phyloP scores from a whole-genome alignment of 768 basidiomycete genomes.

The Termitomyces sp. region DNA sequence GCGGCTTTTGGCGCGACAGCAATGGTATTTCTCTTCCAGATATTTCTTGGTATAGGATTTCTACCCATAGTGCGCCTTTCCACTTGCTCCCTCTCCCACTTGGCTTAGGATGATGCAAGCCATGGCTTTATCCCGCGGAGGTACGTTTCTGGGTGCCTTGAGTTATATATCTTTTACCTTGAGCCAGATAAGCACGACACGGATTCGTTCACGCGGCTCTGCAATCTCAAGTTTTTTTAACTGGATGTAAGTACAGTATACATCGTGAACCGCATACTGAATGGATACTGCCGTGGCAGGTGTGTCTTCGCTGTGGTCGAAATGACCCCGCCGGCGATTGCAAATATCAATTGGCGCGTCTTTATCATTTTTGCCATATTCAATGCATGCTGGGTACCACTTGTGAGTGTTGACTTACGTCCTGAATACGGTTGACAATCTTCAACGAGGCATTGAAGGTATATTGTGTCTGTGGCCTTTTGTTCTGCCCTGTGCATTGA shows the following conservation, averaged over 20 bases:
- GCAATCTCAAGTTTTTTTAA: conserved; percentile 29
- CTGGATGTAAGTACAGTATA: conserved; percentile 21
- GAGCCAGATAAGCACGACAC: conserved; percentile 29
- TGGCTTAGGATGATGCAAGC: conserved; percentile 5
- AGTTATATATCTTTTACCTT: neutral
- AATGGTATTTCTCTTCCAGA: conserved; percentile 36
- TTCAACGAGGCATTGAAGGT: neutral
- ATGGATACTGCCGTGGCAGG: conserved; percentile 7
- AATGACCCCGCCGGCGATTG: conserved; percentile 37
- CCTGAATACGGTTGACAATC: neutral
- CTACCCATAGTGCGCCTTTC: conserved; percentile 27
- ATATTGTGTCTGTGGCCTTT: conserved; percentile 10
- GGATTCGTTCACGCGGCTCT: conserved; percentile 29
- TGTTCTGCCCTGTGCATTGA: neutral
- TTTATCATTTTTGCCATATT: conserved; percentile 42
- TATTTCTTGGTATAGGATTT: conserved; percentile 34
- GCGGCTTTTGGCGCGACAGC: conserved; percentile 32
- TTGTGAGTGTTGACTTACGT: conserved; percentile 24
- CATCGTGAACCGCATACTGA: neutral
- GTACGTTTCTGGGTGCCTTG: conserved; percentile 3
- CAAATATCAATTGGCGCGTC: conserved; percentile 36
- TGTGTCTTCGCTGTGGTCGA: conserved; percentile 35
- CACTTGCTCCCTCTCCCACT: neutral
- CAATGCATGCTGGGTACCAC: conserved; percentile 37
- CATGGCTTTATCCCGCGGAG: conserved; percentile 32